A percentile compares a stretch with the other conserved stretches of the same genome.
Conservation (phyloP, 352 stramenopile species). For the Globisporangium yorkense region DNA sequence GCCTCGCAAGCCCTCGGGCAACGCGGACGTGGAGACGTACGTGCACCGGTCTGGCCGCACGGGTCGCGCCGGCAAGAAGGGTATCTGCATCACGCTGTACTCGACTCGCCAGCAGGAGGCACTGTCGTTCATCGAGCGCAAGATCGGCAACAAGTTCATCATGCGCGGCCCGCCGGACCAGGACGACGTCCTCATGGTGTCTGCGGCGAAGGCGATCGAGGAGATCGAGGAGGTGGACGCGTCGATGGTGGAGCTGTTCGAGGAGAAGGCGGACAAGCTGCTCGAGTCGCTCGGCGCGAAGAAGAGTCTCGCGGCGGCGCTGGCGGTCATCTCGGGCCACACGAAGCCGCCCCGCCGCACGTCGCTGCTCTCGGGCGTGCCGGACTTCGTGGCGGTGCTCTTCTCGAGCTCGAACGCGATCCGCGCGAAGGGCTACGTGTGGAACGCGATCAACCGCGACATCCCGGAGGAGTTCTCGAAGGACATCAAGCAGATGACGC, state of each 20-base stretch:
- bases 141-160: slow-evolving; percentile 87
- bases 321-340: slow-evolving; percentile 90
- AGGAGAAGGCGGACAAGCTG: slow-evolving; percentile 59
- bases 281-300: slow-evolving; percentile 54
- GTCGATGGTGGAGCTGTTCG: slow-evolving; percentile 71
- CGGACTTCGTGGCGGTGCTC: slow-evolving; percentile 86
- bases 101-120: slow-evolving; percentile 74
- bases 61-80: slow-evolving; percentile 93
- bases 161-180: slow-evolving; percentile 81
- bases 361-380: slow-evolving; percentile 87
- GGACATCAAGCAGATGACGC: slow-evolving; percentile 87
- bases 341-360: slow-evolving; percentile 67
- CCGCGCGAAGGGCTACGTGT: slow-evolving; percentile 88
- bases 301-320: slow-evolving; percentile 66
- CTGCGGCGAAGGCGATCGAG: slow-evolving; percentile 73
- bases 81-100: slow-evolving; percentile 97
- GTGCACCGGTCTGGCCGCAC: slow-evolving; percentile 97
- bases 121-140: slow-evolving; percentile 81
- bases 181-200: slow-evolving; percentile 85
- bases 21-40: slow-evolving; percentile 96
- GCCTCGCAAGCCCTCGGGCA: slow-evolving; percentile 67
- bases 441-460: slow-evolving; percentile 87
- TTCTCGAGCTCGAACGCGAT: slow-evolving; percentile 85
- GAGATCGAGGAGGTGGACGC: slow-evolving; percentile 81
- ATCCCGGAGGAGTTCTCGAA: slow-evolving; percentile 70